Evolutionary conservation across 169 alveolate genomes (phyloP), one percentile per base, ranked within the genome.

Genomic region (Pseudocohnilembus persalinus): DNA sequence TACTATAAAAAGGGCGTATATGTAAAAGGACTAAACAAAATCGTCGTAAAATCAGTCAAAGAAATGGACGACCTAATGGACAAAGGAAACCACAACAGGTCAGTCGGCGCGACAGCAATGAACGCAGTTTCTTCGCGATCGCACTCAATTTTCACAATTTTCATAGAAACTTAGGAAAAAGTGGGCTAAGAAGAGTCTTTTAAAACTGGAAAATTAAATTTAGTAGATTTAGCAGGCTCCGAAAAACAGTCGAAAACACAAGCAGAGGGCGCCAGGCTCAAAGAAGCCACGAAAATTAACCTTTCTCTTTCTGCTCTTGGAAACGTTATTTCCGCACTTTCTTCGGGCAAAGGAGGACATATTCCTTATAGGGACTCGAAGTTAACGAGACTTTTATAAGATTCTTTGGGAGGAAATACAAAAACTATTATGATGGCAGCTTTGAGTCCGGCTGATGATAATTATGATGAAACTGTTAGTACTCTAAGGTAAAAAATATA

Each of bases 341-440:
- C 95, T 1, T 97, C 95, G 81, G 95, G 97, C 29, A 94, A 96
- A 90, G 84, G 96, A 28, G 87, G 92, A 34, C 97, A 96, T 93
- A 88, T 98, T 68, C 99, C 99, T 0, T 98, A 98, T 93, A 89
- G 99, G 49, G 99, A 98, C 87, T 96, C 98, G 31, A 98, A 98
- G 92, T 95, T 97, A 32, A 98, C 99, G 0, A 88, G 97, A 49
- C 91, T 97, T 80, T 91, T 97, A 49, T 94, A 94, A 96, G 99
- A 96, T 83, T 95, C 98, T 30, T 88, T 97, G 29, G 98, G 98
- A 75, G 99, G 98, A 83, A 97, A 98, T 91, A 97, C 98, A 24
- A 96, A 93, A 89, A 98, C 99, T 11, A 97, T 96, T 31, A 97
- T 97, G 98, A 94, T 96, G 28, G 98, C 99, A 15, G 97, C 94